Conservation (phyloP, 116 monocot genomes). For the Iris pallida region DNA sequence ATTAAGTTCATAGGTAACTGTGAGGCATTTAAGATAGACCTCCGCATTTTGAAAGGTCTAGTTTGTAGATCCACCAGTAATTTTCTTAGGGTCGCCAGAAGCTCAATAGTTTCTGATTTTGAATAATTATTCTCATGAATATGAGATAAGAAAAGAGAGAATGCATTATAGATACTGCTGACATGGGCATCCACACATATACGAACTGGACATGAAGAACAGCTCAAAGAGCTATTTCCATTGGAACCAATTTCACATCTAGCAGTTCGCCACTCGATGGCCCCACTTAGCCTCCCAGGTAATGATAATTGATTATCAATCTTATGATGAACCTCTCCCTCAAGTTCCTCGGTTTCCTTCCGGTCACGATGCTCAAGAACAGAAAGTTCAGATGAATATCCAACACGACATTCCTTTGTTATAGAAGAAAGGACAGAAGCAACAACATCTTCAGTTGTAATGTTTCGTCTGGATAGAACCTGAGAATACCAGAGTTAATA, state of each 20-base stretch:
- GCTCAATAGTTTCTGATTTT: constrained; percentile 29
- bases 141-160: constrained; percentile 34
- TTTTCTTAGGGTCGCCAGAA: constrained; percentile 37
- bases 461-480: constrained; percentile 71
- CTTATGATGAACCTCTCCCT: constrained; percentile 25
- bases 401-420: constrained; percentile 58
- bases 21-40: constrained; percentile 28
- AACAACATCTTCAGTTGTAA: constrained; percentile 53
- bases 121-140: constrained; percentile 25
- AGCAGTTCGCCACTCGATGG: constrained; percentile 70
- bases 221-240: constrained; percentile 37
- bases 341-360: constrained; percentile 69
- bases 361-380: constrained; percentile 38
- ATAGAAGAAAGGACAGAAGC: constrained; percentile 61
- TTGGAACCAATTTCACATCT: constrained; percentile 57
- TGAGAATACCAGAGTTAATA: constrained; percentile 11
- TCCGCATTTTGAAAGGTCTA: constrained; percentile 48
- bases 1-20: constrained; percentile 26
- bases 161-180: constrained; percentile 43
- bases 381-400: constrained; percentile 44
- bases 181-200: constrained; percentile 76
- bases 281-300: constrained; percentile 90
- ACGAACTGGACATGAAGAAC: constrained; percentile 56
- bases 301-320: constrained; percentile 37
- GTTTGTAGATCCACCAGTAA: constrained; percentile 52